phyloP scores from a whole-genome alignment of 2,329 filamentous ascomycete species.

The Chrysoporthe cubensis region DNA sequence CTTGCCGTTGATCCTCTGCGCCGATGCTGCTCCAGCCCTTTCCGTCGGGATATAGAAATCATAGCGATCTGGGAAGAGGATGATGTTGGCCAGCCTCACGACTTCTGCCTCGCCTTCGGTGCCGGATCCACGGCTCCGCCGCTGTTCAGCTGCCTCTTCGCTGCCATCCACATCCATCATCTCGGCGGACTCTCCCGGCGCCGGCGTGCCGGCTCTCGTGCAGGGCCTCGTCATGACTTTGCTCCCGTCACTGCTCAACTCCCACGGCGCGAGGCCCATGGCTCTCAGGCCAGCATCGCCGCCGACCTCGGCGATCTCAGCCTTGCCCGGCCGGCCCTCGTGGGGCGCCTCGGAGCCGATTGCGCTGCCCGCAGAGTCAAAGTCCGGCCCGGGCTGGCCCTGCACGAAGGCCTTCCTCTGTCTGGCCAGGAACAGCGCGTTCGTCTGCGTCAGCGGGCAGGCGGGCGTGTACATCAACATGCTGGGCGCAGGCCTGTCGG shows the following conservation, averaged over 20 bases:
- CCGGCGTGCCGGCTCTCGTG: constrained; percentile 39
- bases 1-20: constrained; percentile 22
- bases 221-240: constrained; percentile 37
- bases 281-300: constrained; percentile 56
- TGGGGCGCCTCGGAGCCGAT: constrained; percentile 57
- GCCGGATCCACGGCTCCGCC: constrained; percentile 24
- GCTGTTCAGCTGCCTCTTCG: constrained; percentile 33
- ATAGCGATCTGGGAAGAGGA: constrained; percentile 58
- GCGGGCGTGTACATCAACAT: constrained; percentile 61
- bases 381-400: constrained; percentile 59
- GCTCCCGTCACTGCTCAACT: constrained; percentile 39
- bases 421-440: constrained; percentile 59
- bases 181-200: constrained; percentile 31
- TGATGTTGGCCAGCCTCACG: constrained; percentile 58
- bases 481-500: constrained; percentile 40
- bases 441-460: constrained; percentile 60
- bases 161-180: constrained; percentile 34
- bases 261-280: constrained; percentile 62
- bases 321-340: constrained; percentile 51
- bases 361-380: constrained; percentile 56
- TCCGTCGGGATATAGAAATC: constrained; percentile 51
- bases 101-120: constrained; percentile 54
- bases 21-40: constrained; percentile 19
- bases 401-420: constrained; percentile 61
- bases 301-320: constrained; percentile 55